Evolutionary conservation across 257 asterid genomes (phyloP), one percentile per base, ranked within the genome.

Genomic region (Solanum sejunctum): DNA sequence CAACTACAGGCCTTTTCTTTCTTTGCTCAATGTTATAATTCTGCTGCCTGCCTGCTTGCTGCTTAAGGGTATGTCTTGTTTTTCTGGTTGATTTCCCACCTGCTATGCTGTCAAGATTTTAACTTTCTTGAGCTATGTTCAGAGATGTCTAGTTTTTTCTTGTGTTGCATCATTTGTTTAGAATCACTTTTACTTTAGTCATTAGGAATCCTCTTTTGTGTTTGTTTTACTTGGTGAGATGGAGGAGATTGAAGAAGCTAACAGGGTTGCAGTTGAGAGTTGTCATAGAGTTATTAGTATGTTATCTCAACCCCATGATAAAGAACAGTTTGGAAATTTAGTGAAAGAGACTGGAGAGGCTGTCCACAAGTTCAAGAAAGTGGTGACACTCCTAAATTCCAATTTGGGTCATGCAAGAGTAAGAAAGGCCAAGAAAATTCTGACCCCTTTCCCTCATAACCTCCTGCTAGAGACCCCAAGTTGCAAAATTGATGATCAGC

Each of bases 231-330:
- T 60, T 43, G 47, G 81, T 61, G 75, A 67, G 52, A 93, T 94
- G 98, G 99, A 94, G 89, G 97, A 92, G 86, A 91, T 95, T 79
- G 98, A 93, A 79, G 93, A 88, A 81, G 94, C 95, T 60, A 96
- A 96, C 83, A 90, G 80, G 86, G 89, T 93, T 32, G 99, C 99
- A 12, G 92, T 96, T 3, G 97, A 93, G 57, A 94, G 99, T 84
- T 92, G 99, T 83, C 95, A 93, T 81, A 91, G 95, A 88, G 97
- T 96, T 67, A 82, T 96, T 87, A 88, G 39, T 87, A 60, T 93
- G 52, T 80, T 94, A 70, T 87, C 95, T 88, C 93, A 91, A 7
- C 91, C 91, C 10, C 88, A 89, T 84, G 92, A 90, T 84, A 94
- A 92, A 20, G 90, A 85, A 79, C 93, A 88, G 77, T 26, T 80